These are phyloP conservation scores for Tolypocladium guangdongense DNA, from an alignment of 2,329 filamentous ascomycete genomes.

Conservation along the genomic window DNA sequence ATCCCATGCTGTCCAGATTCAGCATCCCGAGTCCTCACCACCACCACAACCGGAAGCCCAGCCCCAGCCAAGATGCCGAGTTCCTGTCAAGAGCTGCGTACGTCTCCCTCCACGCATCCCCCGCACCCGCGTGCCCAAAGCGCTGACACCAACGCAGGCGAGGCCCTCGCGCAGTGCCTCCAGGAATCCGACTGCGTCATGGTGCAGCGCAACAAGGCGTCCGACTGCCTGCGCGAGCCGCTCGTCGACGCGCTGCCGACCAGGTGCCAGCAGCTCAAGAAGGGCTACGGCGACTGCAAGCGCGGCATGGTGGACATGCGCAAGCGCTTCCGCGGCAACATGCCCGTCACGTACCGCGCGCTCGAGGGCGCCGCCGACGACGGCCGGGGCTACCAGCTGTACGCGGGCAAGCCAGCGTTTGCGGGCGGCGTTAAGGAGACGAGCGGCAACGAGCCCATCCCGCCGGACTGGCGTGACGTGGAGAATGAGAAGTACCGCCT, in stretches of 20 bases:
- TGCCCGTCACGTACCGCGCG: slow-evolving; percentile 59
- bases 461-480: slow-evolving; percentile 51
- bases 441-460: slow-evolving; percentile 53
- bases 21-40: background rate
- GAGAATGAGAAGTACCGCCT: slow-evolving; percentile 49
- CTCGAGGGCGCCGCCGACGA: slow-evolving; percentile 43
- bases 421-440: slow-evolving; percentile 51
- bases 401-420: slow-evolving; percentile 67
- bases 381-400: slow-evolving; percentile 57
- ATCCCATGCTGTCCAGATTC: background rate
- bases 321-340: slow-evolving; percentile 92
- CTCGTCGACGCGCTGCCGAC: slow-evolving; percentile 72
- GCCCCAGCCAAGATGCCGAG: slow-evolving; percentile 59
- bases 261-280: slow-evolving; percentile 86
- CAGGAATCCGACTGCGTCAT: slow-evolving; percentile 96
- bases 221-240: slow-evolving; percentile 79
- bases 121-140: background rate
- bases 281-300: slow-evolving; percentile 89
- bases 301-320: slow-evolving; percentile 97
- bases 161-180: slow-evolving; percentile 86
- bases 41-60: background rate
- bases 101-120: slow-evolving; percentile 18
- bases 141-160: slow-evolving; percentile 43
- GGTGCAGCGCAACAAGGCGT: slow-evolving; percentile 73
- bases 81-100: slow-evolving; percentile 95